These are phyloP conservation scores for Craterostigma plantagineum DNA, from an alignment of 257 asterid genomes.

Conservation along the genomic window DNA sequence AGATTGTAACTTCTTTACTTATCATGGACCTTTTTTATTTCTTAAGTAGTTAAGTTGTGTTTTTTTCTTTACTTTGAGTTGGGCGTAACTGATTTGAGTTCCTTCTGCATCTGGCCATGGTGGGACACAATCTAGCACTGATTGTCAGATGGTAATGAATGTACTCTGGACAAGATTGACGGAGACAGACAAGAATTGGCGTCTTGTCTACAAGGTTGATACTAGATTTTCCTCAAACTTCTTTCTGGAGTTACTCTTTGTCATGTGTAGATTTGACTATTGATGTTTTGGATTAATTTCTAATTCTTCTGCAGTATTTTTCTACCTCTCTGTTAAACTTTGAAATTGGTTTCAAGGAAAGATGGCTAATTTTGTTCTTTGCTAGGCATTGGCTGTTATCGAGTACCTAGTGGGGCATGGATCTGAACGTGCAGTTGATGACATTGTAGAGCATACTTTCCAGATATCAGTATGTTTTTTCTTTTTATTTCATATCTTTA, in stretches of 20 bases:
- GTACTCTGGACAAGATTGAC: slow-evolving; percentile 83
- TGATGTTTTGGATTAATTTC: too few relatives aligned
- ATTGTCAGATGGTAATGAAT: slow-evolving; percentile 81
- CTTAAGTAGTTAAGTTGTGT: neutral
- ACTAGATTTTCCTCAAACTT: neutral
- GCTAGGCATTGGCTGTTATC: slow-evolving; percentile 73
- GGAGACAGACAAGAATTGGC: slow-evolving; percentile 90
- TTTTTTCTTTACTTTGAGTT: too few relatives aligned
- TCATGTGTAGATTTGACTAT: too few relatives aligned
- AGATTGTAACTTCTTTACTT: slow-evolving; percentile 38
- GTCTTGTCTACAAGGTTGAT: slow-evolving; percentile 72
- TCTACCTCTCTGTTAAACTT: slow-evolving; percentile 7
- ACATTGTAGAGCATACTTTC: slow-evolving; percentile 5
- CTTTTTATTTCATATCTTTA: slow-evolving; percentile 7
- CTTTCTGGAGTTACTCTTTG: too few relatives aligned
- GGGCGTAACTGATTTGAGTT: neutral
- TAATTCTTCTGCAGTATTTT: slow-evolving; percentile 2
- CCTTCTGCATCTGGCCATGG: too few relatives aligned
- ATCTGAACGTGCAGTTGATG: slow-evolving; percentile 35
- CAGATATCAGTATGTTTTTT: slow-evolving; percentile 9
- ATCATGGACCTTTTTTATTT: too few relatives aligned
- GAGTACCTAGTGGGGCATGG: slow-evolving; percentile 96
- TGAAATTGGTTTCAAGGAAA: neutral
- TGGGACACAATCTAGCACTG: slow-evolving; percentile 37
- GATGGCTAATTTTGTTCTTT: slow-evolving; percentile 1